Evolutionary conservation across 495 filamentous ascomycete species (phyloP).

Genomic region (Penicillium psychrofluorescens): DNA sequence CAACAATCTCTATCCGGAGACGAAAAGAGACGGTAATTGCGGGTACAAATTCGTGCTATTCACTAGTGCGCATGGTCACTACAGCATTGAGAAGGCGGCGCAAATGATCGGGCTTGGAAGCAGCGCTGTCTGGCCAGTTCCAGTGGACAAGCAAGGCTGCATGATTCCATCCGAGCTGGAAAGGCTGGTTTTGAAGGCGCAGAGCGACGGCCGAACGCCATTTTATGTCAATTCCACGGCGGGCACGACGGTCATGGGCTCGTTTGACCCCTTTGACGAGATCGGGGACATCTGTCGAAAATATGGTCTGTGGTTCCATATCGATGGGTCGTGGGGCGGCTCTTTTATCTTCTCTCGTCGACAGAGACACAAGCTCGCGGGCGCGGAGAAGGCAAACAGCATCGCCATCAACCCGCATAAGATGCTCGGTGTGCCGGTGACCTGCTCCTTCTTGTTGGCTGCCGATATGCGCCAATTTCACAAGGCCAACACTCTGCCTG

Average conservation of each 20-base stretch:
- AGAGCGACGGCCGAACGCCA: conserved; percentile 61
- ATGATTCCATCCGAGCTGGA: conserved; percentile 65
- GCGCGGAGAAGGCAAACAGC: conserved; percentile 66
- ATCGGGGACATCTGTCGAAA: conserved; percentile 66
- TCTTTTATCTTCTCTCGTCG: conserved; percentile 66
- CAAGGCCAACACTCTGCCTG: conserved; percentile 74
- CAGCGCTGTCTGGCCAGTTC: conserved; percentile 61
- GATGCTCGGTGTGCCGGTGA: conserved; percentile 87
- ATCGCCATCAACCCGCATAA: conserved; percentile 91
- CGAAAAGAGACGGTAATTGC: conserved; percentile 64
- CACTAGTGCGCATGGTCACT: conserved; percentile 84
- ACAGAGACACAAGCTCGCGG: conserved; percentile 57
- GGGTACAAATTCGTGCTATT: conserved; percentile 69
- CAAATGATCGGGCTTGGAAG: conserved; percentile 79
- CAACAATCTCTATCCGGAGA: conserved; percentile 72
- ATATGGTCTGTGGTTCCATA: conserved; percentile 78
- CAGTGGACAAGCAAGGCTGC: conserved; percentile 61
- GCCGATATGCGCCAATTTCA: conserved; percentile 69
- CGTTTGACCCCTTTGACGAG: conserved; percentile 72
- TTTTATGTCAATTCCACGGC: conserved; percentile 96
- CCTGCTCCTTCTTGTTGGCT: conserved; percentile 83
- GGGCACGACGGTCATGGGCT: conserved; percentile 87
- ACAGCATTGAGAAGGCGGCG: conserved; percentile 90
- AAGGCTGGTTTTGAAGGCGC: conserved; percentile 48
- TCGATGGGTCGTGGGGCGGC: conserved; percentile 89